Evolutionary conservation across 208 protist species (phyloP).

Genomic region (Vickermania ingenoplastis): DNA sequence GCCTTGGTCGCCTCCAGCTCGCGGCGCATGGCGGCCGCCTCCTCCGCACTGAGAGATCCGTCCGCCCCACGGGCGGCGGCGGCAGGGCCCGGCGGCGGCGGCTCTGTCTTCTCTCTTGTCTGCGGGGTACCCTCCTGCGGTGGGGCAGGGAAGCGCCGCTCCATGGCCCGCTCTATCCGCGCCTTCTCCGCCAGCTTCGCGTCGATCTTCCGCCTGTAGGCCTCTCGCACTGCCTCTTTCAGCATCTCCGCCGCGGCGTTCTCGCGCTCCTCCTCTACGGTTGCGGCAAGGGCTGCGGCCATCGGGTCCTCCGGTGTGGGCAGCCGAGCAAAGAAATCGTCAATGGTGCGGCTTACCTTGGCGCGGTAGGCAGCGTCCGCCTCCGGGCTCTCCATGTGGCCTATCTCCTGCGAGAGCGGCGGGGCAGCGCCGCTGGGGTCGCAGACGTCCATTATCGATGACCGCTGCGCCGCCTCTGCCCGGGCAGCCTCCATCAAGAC

Average conservation of each 20-base stretch:
- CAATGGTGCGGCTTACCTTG: constrained; percentile 30
- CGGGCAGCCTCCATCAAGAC: constrained; percentile 26
- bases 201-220: constrained; percentile 50
- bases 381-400: constrained; percentile 80
- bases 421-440: constrained; percentile 33
- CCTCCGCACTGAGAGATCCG: background rate
- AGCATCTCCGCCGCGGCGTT: constrained; percentile 52
- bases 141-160: constrained; percentile 8
- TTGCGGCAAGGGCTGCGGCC: constrained; percentile 54
- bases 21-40: too few relatives aligned
- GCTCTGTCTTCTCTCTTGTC: too few relatives aligned
- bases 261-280: constrained; percentile 62
- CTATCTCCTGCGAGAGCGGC: constrained; percentile 25
- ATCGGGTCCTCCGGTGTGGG: constrained; percentile 74
- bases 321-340: constrained; percentile 65
- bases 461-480: background rate
- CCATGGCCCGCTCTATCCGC: constrained; percentile 51
- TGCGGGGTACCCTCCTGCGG: too few relatives aligned
- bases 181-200: constrained; percentile 54
- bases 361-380: constrained; percentile 44
- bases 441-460: constrained; percentile 39
- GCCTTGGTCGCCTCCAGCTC: constrained; percentile 42
- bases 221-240: constrained; percentile 69
- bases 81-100: background rate
- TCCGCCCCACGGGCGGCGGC: background rate